A percentile compares a stretch with the other conserved stretches of the same genome.
Evolutionary conservation across 352 stramenopile species (phyloP).

Genomic region (Phytophthora melonis): DNA sequence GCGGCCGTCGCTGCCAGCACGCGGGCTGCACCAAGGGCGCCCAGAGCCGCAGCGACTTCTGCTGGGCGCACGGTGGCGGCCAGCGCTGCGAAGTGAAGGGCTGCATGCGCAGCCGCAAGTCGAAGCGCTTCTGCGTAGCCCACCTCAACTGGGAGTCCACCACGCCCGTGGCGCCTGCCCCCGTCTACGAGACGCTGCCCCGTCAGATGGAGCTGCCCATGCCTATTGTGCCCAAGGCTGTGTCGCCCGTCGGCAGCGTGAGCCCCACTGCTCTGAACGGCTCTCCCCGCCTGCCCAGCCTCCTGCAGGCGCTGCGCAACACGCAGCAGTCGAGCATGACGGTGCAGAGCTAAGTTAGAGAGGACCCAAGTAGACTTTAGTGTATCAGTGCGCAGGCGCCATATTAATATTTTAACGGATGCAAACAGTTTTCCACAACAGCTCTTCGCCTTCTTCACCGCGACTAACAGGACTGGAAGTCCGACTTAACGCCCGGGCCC

Average conservation of each 20-base stretch:
- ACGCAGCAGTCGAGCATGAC: conserved; percentile 38
- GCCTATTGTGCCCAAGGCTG: conserved; percentile 36
- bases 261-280: conserved; percentile 16
- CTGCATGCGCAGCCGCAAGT: conserved; percentile 71
- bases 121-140: conserved; percentile 69
- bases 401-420: conserved; percentile 20
- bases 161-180: conserved; percentile 4
- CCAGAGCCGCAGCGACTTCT: conserved; percentile 69
- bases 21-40: conserved; percentile 58
- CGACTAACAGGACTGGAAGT: background rate
- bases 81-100: conserved; percentile 67
- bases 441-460: background rate
- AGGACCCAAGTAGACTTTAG: conserved; percentile 6
- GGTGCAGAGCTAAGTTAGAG: conserved; percentile 26
- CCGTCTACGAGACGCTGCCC: conserved; percentile 23
- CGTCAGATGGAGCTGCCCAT: conserved; percentile 33
- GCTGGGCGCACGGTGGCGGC: conserved; percentile 71
- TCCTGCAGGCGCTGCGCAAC: conserved; percentile 55
- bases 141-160: conserved; percentile 57
- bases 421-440: background rate
- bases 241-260: conserved; percentile 15
- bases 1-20: conserved; percentile 64
- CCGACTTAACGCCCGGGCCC: too few relatives aligned
- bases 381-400: background rate
- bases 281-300: conserved; percentile 47